Percentiles rank a stretch among this genome's conserved stretches.
phyloP scores from a whole-genome alignment of 352 stramenopile genomes.

The Phytophthora pseudosyringae region DNA sequence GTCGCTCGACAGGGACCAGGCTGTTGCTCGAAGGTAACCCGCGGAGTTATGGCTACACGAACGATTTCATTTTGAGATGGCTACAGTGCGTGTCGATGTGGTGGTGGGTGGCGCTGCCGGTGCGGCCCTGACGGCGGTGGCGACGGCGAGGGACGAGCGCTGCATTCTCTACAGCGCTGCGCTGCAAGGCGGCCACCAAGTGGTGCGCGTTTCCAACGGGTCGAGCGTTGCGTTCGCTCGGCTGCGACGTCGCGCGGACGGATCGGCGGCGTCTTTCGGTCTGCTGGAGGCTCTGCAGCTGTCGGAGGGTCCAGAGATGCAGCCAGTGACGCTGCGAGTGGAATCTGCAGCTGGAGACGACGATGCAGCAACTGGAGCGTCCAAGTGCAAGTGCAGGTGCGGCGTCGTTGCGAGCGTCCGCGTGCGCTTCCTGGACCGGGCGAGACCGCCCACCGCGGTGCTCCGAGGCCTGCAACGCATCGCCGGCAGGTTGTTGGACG shows the following conservation, averaged over 20 bases:
- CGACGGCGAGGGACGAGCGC: slow-evolving; percentile 24
- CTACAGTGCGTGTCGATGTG: slow-evolving; percentile 45
- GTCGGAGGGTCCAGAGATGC: background rate
- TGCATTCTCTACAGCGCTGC: slow-evolving; percentile 38
- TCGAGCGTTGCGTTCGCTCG: slow-evolving; percentile 28
- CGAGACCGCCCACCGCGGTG: slow-evolving; percentile 46
- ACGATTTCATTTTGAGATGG: slow-evolving; percentile 30
- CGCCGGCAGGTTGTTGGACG: slow-evolving; percentile 44
- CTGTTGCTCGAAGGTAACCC: no score
- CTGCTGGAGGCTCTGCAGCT: slow-evolving; percentile 40
- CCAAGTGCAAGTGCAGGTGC: slow-evolving; percentile 38
- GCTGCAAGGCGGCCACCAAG: slow-evolving; percentile 14
- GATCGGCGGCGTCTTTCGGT: slow-evolving; percentile 35
- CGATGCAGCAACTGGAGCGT: background rate
- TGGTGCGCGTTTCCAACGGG: slow-evolving; percentile 21
- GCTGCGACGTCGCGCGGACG: slow-evolving; percentile 25
- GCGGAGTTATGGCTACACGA: no score
- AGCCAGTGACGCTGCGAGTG: slow-evolving; percentile 15
- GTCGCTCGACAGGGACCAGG: no score
- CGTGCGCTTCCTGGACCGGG: slow-evolving; percentile 47
- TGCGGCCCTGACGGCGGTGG: slow-evolving; percentile 1
- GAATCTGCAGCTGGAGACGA: slow-evolving; percentile 4
- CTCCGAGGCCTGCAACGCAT: slow-evolving; percentile 44
- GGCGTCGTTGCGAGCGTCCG: slow-evolving; percentile 33
- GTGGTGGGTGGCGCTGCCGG: slow-evolving; percentile 5